Percentiles rank a stretch among this genome's conserved stretches.
Conservation (phyloP, 139 green algal species). For the Auxenochlorella protothecoides region DNA sequence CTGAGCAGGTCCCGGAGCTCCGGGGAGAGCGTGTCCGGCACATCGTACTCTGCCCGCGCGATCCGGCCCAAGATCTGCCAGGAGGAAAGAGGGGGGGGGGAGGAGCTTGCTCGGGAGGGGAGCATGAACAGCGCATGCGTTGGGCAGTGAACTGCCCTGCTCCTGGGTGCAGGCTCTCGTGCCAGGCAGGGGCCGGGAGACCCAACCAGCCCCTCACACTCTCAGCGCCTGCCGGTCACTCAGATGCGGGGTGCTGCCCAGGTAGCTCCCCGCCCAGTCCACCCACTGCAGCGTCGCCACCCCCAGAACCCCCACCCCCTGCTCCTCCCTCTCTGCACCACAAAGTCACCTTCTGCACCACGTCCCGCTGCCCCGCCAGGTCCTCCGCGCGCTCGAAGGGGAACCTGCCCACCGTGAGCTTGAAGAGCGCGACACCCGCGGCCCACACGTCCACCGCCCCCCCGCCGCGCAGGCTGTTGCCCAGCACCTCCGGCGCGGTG, state of each 20-base stretch:
- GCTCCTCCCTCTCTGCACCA: too few species aligned
- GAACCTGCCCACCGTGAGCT: conserved; percentile 22
- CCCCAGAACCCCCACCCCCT: neutral
- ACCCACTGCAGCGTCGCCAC: neutral
- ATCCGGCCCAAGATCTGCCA: conserved; percentile 1
- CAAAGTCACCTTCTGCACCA: conserved; percentile 8
- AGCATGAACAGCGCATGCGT: neutral
- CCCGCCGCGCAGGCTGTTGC: conserved; percentile 14
- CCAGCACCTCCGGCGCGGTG: conserved; percentile 29
- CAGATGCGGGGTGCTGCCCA: neutral
- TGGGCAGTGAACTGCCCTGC: too few species aligned
- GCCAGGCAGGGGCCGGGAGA: too few species aligned
- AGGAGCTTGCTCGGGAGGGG: neutral
- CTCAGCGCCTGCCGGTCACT: too few species aligned
- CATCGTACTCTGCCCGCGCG: conserved; percentile 24
- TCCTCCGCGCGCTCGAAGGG: conserved; percentile 30
- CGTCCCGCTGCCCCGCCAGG: conserved; percentile 3
- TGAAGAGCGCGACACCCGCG: conserved; percentile 32
- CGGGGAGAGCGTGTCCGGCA: conserved; percentile 12
- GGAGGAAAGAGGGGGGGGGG: neutral
- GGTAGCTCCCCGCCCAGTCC: neutral
- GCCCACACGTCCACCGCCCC: conserved; percentile 29
- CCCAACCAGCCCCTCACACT: too few species aligned
- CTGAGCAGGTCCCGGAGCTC: conserved; percentile 23
- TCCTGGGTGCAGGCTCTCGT: too few species aligned